Evolutionary conservation across 1,139 yeast species (phyloP).

Genomic region (Neolecta irregularis): DNA sequence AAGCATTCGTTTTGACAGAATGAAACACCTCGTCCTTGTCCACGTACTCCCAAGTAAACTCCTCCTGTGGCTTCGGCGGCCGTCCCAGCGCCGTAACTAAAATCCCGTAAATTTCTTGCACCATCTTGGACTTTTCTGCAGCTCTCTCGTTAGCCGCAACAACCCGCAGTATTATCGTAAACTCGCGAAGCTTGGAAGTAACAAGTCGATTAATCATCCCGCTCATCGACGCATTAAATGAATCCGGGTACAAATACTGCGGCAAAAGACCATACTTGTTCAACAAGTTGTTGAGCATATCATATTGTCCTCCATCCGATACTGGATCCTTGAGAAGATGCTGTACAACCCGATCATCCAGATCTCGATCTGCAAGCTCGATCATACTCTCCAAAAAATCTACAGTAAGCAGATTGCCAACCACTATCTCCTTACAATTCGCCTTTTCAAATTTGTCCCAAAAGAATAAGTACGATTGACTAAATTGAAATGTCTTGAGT

Average conservation of each 20-base stretch:
- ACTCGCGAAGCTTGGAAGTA: constrained; percentile 45
- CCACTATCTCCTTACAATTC: constrained; percentile 22
- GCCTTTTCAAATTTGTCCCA: constrained; percentile 45
- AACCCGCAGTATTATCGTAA: constrained; percentile 38
- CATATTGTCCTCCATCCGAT: constrained; percentile 63
- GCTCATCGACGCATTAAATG: constrained; percentile 39
- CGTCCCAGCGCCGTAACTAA: constrained; percentile 43
- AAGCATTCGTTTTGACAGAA: constrained; percentile 35
- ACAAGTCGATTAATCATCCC: constrained; percentile 37
- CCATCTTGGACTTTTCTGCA: constrained; percentile 18
- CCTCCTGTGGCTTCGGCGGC: constrained; percentile 44
- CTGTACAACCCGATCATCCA: constrained; percentile 42
- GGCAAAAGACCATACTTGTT: constrained; percentile 51
- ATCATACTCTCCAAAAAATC: constrained; percentile 43
- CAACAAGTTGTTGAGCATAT: constrained; percentile 48
- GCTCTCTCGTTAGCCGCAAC: constrained; percentile 24
- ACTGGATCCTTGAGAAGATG: constrained; percentile 37
- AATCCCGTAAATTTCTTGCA: constrained; percentile 37
- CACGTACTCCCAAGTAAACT: constrained; percentile 43
- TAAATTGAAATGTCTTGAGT: constrained; percentile 46
- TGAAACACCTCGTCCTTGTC: constrained; percentile 42
- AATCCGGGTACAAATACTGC: constrained; percentile 43
- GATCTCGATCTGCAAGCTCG: constrained; percentile 37
- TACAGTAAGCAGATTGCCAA: too few relatives aligned
- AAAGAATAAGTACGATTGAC: constrained; percentile 42